phyloP scores from a whole-genome alignment of 192 early-diverging fungal genomes.

The Phlyctochytrium arcticum region DNA sequence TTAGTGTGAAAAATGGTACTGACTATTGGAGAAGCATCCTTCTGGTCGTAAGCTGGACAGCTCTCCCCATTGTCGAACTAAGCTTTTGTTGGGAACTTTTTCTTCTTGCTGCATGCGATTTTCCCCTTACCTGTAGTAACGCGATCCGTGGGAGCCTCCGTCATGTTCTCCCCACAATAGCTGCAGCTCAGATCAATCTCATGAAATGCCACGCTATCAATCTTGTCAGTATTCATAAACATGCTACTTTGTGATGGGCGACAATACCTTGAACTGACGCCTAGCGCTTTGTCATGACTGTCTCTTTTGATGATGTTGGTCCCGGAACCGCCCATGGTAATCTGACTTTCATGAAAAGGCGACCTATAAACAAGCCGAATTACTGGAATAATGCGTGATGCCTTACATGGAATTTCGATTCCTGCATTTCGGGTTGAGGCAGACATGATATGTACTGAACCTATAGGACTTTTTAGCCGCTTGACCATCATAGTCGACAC shows the following conservation, averaged over 20 bases:
- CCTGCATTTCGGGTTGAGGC: conserved; percentile 11
- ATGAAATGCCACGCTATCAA: conserved; percentile 1
- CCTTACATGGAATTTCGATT: conserved; percentile 5
- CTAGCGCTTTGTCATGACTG: neutral
- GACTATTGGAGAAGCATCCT: conserved; percentile 8
- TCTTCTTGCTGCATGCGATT: neutral
- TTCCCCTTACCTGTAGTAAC: neutral
- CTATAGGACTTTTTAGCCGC: neutral
- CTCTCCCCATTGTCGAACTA: conserved; percentile 6
- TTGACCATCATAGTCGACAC: neutral
- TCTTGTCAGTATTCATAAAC: too few species aligned
- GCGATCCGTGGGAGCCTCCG: conserved; percentile 7
- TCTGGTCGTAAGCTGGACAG: neutral
- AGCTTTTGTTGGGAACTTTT: neutral
- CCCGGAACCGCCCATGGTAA: neutral
- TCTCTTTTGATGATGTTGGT: neutral
- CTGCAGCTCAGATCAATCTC: conserved; percentile 10
- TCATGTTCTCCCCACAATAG: conserved; percentile 9
- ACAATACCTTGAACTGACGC: neutral
- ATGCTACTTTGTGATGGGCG: too few species aligned
- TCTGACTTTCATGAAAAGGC: neutral
- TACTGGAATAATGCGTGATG: too few species aligned
- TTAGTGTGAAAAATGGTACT: neutral
- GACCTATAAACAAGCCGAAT: too few species aligned
- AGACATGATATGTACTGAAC: neutral